phyloP scores from a whole-genome alignment of 2,329 filamentous ascomycete genomes.

The Alternaria sp. region DNA sequence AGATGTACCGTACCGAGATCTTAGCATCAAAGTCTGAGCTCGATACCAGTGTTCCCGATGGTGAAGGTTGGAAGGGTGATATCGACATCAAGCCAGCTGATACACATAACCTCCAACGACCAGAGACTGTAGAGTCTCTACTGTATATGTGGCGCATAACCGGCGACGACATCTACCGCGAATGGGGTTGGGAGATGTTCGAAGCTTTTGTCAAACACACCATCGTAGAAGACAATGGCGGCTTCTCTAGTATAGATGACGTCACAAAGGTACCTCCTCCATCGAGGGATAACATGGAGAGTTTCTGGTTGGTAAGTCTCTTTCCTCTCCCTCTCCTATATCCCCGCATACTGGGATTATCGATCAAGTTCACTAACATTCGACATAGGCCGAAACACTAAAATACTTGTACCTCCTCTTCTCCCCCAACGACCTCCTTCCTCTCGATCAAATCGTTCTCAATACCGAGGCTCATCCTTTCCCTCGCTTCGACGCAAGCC shows the following conservation, averaged over 20 bases:
- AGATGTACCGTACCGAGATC: conserved; percentile 61
- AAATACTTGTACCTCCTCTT: conserved; percentile 99
- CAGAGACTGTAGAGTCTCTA: conserved; percentile 94
- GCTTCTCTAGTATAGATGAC: conserved; percentile 82
- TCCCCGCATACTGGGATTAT: not conserved
- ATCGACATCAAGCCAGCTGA: conserved; percentile 83
- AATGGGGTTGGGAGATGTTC: conserved; percentile 99
- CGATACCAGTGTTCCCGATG: conserved; percentile 38
- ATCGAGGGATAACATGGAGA: conserved; percentile 92
- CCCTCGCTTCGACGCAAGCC: conserved; percentile 83
- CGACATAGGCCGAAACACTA: conserved; percentile 81
- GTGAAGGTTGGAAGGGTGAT: conserved; percentile 77
- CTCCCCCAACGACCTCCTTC: conserved; percentile 80
- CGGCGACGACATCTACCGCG: conserved; percentile 83
- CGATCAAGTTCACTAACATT: not conserved
- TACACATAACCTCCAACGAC: conserved; percentile 89
- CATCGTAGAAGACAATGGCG: conserved; percentile 76
- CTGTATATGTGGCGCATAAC: conserved; percentile 99
- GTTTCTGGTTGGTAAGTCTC: conserved; percentile 87
- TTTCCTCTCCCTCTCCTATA: not conserved
- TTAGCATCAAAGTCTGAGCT: conserved; percentile 56
- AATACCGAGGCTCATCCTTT: conserved; percentile 96
- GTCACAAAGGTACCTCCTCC: conserved; percentile 75
- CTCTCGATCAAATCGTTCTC: conserved; percentile 85
- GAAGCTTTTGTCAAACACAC: conserved; percentile 88